Percentiles rank a stretch among this genome's conserved stretches.
phyloP scores from a whole-genome alignment of 1,284 basidiomycete genomes.

The Vanrija sp. region DNA sequence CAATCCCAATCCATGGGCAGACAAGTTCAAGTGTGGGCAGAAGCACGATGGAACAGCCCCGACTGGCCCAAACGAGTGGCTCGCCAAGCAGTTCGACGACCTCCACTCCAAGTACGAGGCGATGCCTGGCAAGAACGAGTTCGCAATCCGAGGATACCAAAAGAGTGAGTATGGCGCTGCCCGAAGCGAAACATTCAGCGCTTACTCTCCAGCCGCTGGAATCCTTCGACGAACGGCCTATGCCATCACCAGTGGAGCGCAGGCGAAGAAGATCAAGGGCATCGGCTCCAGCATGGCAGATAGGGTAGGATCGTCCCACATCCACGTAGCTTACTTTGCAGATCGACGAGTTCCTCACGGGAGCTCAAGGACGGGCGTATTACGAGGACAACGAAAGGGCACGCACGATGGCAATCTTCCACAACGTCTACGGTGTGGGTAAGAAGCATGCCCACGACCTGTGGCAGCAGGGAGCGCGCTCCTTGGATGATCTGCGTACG shows the following conservation, averaged over 20 bases:
- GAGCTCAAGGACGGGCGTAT: slow-evolving; percentile 30
- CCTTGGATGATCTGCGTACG: slow-evolving; percentile 66
- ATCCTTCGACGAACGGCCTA: slow-evolving; percentile 49
- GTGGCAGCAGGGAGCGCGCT: slow-evolving; percentile 70
- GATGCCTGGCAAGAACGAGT: slow-evolving; percentile 36
- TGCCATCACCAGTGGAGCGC: slow-evolving; percentile 59
- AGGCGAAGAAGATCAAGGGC: slow-evolving; percentile 62
- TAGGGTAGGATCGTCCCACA: slow-evolving; percentile 55
- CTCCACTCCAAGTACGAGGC: slow-evolving; percentile 39
- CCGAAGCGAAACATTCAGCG: neutral
- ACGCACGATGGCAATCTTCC: slow-evolving; percentile 54
- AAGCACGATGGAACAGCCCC: slow-evolving; percentile 23
- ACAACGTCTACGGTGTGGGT: slow-evolving; percentile 82
- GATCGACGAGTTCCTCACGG: slow-evolving; percentile 45
- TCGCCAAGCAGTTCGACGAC: slow-evolving; percentile 42
- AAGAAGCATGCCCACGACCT: slow-evolving; percentile 63
- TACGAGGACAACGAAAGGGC: slow-evolving; percentile 42
- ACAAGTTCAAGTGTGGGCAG: slow-evolving; percentile 38
- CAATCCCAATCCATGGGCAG: slow-evolving; percentile 18
- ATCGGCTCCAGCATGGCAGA: slow-evolving; percentile 69
- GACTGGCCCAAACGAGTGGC: slow-evolving; percentile 42
- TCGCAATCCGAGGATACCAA: slow-evolving; percentile 35
- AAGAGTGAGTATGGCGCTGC: slow-evolving; percentile 18
- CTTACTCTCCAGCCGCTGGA: slow-evolving; percentile 28
- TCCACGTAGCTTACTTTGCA: slow-evolving; percentile 8